Conservation (phyloP, 169 alveolate species). For the Toxoplasma gondii region DNA sequence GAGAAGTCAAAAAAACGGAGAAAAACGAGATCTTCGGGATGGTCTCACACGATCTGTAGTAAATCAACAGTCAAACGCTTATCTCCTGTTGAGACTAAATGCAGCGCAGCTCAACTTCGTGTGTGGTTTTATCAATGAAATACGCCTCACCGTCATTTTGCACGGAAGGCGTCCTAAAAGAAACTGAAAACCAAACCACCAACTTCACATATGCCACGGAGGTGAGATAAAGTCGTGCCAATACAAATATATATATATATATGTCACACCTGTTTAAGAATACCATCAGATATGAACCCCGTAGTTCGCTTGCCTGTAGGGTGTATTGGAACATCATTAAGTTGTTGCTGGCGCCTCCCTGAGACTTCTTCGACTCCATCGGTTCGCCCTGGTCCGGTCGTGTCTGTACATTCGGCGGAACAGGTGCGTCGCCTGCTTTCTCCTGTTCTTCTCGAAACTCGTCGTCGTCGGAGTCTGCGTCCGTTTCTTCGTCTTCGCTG, state of each 20-base stretch:
- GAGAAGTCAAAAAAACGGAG: neutral
- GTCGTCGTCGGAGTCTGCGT: neutral
- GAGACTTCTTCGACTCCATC: neutral
- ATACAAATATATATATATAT: too few species aligned
- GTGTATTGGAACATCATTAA: conserved; percentile 24
- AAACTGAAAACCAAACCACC: too few species aligned
- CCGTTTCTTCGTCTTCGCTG: neutral
- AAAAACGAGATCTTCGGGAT: neutral
- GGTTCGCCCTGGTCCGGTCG: neutral
- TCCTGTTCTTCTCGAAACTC: neutral
- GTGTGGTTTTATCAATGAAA: too few species aligned
- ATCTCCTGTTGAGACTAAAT: neutral
- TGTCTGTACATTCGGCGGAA: neutral
- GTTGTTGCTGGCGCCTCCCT: neutral
- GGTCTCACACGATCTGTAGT: neutral
- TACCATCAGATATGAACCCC: too few species aligned
- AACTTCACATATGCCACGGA: too few species aligned
- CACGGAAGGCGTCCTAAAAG: too few species aligned
- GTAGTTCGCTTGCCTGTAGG: neutral
- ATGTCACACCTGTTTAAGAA: too few species aligned
- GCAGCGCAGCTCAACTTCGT: too few species aligned
- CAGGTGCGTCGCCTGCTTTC: neutral
- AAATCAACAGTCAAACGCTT: neutral
- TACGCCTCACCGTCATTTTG: too few species aligned
- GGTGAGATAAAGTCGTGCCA: too few species aligned